Percentiles rank a stretch among this genome's conserved stretches.
Evolutionary conservation across 2,329 filamentous ascomycete genomes (phyloP).

Genomic region (Cladosporium sp.): DNA sequence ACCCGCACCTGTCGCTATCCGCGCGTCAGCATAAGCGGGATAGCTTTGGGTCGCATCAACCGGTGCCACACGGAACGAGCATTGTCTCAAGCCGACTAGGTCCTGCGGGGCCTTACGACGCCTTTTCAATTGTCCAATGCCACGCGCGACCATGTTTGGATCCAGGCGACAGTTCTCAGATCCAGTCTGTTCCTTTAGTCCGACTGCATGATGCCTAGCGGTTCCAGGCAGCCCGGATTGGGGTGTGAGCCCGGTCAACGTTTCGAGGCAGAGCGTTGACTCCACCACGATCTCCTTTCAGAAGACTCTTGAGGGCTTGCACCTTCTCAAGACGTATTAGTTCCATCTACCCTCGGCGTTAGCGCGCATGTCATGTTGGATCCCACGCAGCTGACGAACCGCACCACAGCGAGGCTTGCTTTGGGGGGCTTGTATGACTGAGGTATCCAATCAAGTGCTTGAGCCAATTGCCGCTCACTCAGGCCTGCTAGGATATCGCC

Average conservation of each 20-base stretch:
- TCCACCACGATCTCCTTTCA: not conserved
- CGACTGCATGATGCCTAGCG: conserved; percentile 2
- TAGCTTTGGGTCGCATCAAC: not conserved
- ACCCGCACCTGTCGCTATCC: not conserved
- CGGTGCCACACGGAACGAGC: conserved; percentile 3
- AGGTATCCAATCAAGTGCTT: conserved; percentile 1
- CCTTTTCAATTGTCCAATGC: not conserved
- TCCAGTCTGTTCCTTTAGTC: conserved; percentile 4
- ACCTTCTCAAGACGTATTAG: conserved; percentile 6
- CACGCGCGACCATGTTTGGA: conserved; percentile 6
- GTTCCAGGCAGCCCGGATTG: not conserved
- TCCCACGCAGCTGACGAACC: conserved; percentile 10
- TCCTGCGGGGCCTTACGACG: conserved; percentile 1
- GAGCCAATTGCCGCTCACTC: not conserved
- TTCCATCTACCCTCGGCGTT: not conserved
- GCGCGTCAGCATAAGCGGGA: not conserved
- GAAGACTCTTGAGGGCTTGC: not conserved
- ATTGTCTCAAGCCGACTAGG: conserved; percentile 1
- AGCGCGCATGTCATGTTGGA: not conserved
- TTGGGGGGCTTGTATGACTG: conserved; percentile 2
- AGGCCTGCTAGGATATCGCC: conserved; percentile 6
- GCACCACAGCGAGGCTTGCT: conserved; percentile 10
- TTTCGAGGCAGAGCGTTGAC: not conserved
- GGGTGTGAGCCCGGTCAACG: not conserved
- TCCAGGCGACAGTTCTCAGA: conserved; percentile 1